Percentiles rank a stretch among this genome's conserved stretches.
Conservation (phyloP, 176 grass and related monocot species). For the Saccharum officinarum region DNA sequence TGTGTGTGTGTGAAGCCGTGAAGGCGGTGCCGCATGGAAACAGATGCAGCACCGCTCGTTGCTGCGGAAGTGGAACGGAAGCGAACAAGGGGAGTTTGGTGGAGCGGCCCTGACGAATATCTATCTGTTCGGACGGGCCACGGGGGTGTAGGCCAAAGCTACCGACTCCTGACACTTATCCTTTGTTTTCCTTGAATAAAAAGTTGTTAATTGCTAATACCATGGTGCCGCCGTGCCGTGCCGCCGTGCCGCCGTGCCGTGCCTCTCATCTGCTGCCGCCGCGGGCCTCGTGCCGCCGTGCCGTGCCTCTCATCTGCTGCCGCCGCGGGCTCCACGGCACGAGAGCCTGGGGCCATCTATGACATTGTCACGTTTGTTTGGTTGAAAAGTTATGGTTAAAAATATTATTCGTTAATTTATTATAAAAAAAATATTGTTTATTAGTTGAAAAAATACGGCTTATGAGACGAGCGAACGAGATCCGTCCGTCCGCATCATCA, state of each 20-base stretch:
- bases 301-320: not conserved
- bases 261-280: not conserved
- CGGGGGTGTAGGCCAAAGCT: not conserved
- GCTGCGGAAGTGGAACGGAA: not conserved
- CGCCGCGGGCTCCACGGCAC: not conserved
- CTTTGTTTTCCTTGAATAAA: not conserved
- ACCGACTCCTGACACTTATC: not conserved
- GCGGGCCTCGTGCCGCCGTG: not conserved
- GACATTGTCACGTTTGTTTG: not conserved
- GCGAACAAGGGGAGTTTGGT: slow-evolving; percentile 20
- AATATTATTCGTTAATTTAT: too few species aligned
- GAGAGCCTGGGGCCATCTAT: not conserved
- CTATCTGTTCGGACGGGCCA: not conserved
- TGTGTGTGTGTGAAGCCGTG: not conserved
- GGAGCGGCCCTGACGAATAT: not conserved
- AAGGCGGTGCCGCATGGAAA: not conserved
- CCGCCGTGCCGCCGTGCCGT: not conserved
- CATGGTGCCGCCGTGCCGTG: too few species aligned
- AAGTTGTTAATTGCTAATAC: not conserved
- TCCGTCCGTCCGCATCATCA: not conserved
- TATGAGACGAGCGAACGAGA: too few species aligned
- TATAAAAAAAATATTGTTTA: too few species aligned
- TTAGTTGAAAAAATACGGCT: too few species aligned
- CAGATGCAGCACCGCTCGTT: not conserved
- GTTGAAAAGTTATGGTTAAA: too few species aligned